Conservation (phyloP, 768 basidiomycete genomes). For the Fibroporia radiculosa region DNA sequence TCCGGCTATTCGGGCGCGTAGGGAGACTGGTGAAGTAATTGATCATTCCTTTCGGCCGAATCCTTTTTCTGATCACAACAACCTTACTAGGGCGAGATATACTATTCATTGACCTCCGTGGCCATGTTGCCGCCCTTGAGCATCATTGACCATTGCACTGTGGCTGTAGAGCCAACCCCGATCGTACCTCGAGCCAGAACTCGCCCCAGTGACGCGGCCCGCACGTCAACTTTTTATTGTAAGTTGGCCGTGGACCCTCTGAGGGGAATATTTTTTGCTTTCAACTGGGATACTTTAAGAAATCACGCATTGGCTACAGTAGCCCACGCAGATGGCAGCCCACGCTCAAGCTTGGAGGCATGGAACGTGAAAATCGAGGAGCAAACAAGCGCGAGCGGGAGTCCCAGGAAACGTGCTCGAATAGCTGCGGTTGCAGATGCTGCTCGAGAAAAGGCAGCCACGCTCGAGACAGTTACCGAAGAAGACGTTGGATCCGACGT, state of each 20-base stretch:
- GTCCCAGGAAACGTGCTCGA: neutral
- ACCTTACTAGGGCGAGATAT: constrained; percentile 59
- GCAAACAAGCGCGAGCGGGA: neutral
- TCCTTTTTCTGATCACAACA: neutral
- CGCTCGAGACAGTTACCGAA: neutral
- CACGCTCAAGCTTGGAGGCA: constrained; percentile 3
- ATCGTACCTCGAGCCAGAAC: neutral
- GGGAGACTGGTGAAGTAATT: constrained; percentile 50
- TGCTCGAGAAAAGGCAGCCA: no score
- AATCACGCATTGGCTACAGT: constrained; percentile 26
- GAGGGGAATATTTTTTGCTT: constrained; percentile 54
- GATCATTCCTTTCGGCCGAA: neutral
- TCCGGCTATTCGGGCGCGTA: constrained; percentile 48
- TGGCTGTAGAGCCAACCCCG: neutral
- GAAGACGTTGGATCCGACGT: constrained; percentile 2
- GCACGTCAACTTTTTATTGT: constrained; percentile 39
- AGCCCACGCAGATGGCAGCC: neutral
- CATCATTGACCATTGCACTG: constrained; percentile 29
- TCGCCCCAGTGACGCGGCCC: neutral
- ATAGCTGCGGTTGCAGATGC: neutral
- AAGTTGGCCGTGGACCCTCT: constrained; percentile 48
- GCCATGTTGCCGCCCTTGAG: constrained; percentile 42
- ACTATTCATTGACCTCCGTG: constrained; percentile 47
- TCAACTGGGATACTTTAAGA: constrained; percentile 50
- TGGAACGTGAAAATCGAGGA: constrained; percentile 14